Base-by-base conservation (phyloP, 257 asterid species). In the Lycium barbarum region DNA sequence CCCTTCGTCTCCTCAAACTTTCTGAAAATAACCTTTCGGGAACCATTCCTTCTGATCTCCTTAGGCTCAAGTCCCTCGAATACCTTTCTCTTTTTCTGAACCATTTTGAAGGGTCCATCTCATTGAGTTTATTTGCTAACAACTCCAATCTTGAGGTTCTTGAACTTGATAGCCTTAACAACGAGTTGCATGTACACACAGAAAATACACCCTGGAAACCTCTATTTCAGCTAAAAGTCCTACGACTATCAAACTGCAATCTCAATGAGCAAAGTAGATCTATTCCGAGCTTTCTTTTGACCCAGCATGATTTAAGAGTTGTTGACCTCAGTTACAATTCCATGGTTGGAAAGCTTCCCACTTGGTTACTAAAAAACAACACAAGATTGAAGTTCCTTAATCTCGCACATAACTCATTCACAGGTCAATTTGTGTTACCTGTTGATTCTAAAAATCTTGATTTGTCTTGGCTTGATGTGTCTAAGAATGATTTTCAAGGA, bases 191-290 rank as follows among this genome's bases (percentile, higher is more conserved):
- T 6, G 85, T 86, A 53, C 61, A 83, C 26, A 85, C 90, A 20
- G 88, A 88, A 74, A 62, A 80, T 74, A 63, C 85, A 83, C 88
- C 70, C 55, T 88, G 90, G 90, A 80, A 18, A 18, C 86, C 90
- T 47, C 54, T 80, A 15, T 83, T 72, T 70, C 86, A 83, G 86
- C 71, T 88, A 10, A 83, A 88, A 84, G 67, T 83, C 20, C 17
- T 88, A 5, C 74, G 84, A 10, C 74, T 86, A 55, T 70, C 86
- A 4, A 88, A 86, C 47, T 85, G 87, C 72, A 85, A 33, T 76
- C 68, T 88, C 67, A 85, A 85, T 54, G 74, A 74, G 79, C 88
- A 84, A 0, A 43, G 22, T 2, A 38, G 83, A 49, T 81, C 61
- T 45, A 38, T 88, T 38, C 88, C 88, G 9, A 83, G 80, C 49